Conservation (phyloP, 1,284 basidiomycete genomes). For the Grifola frondosa region DNA sequence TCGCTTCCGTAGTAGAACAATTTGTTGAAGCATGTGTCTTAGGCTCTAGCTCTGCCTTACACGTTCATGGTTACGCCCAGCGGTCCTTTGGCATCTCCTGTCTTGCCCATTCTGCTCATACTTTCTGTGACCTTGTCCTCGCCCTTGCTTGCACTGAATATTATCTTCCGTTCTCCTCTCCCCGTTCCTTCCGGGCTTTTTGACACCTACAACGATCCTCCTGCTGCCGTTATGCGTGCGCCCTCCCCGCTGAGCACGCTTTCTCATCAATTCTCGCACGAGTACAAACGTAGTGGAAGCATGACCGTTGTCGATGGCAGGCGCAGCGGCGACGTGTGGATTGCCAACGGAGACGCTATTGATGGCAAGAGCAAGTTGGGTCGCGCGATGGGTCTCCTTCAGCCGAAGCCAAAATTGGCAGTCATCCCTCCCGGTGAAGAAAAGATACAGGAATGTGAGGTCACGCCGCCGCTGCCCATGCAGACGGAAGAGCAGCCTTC, state of each 20-base stretch:
- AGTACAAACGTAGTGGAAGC: conserved; percentile 62
- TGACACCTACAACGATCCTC: conserved; percentile 45
- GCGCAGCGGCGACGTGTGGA: conserved; percentile 70
- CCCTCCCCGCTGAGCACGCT: conserved; percentile 43
- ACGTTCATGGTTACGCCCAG: conserved; percentile 44
- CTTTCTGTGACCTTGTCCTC: conserved; percentile 65
- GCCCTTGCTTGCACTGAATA: conserved; percentile 59
- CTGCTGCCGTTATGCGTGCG: conserved; percentile 41
- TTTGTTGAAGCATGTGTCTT: conserved; percentile 12
- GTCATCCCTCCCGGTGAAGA: conserved; percentile 56
- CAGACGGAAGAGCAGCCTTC: conserved; percentile 32
- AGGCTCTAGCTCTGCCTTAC: conserved; percentile 63
- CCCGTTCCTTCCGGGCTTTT: conserved; percentile 66
- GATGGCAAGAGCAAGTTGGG: conserved; percentile 60
- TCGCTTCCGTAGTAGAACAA: background rate
- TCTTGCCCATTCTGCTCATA: conserved; percentile 49
- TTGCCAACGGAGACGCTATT: conserved; percentile 63
- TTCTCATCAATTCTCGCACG: conserved; percentile 42
- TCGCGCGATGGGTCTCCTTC: conserved; percentile 58
- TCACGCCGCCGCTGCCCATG: conserved; percentile 37
- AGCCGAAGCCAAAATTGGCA: conserved; percentile 61
- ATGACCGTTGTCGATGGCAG: conserved; percentile 66
- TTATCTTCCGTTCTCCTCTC: conserved; percentile 57
- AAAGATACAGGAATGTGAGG: conserved; percentile 40
- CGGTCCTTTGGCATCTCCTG: conserved; percentile 35